Evolutionary conservation across 108 stramenopile genomes (phyloP).

Genomic region (Nannochloropsis gaditana): DNA sequence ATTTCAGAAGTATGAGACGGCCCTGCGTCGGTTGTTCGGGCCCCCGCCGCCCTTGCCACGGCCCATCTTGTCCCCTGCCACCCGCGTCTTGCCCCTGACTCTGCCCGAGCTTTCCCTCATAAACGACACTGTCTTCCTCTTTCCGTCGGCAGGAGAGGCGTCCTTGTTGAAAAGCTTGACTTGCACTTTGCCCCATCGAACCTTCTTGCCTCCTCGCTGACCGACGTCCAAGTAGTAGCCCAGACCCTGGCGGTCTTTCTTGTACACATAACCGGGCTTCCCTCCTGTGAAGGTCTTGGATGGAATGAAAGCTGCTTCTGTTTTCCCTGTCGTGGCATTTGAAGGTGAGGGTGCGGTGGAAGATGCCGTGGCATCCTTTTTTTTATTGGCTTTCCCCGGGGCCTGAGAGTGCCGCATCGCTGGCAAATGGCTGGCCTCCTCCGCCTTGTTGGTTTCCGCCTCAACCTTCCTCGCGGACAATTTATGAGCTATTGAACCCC

Average conservation of each 20-base stretch:
- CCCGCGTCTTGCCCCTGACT: neutral
- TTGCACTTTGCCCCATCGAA: slow-evolving; percentile 6
- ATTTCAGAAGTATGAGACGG: slow-evolving; percentile 3
- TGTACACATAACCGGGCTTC: slow-evolving; percentile 47
- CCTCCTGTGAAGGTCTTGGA: slow-evolving; percentile 40
- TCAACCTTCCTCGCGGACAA: neutral
- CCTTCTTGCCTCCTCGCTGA: slow-evolving; percentile 26
- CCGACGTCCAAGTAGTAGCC: slow-evolving; percentile 53
- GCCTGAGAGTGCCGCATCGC: neutral
- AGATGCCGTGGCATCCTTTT: neutral
- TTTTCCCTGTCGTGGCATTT: no score
- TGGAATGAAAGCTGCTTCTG: slow-evolving; percentile 24
- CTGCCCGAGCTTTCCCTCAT: neutral
- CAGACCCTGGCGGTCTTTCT: slow-evolving; percentile 36
- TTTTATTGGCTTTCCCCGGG: neutral
- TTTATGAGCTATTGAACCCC: neutral
- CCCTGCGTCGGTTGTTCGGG: neutral
- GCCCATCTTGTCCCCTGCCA: neutral
- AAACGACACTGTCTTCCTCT: neutral
- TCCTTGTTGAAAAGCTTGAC: neutral
- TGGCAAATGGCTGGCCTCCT: neutral
- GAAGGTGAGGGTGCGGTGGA: neutral
- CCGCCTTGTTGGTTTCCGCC: neutral
- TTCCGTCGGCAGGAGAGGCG: slow-evolving; percentile 3
- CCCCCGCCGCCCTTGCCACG: neutral